Evolutionary conservation across 768 basidiomycete genomes (phyloP).

Genomic region (Clathrus columnatus): DNA sequence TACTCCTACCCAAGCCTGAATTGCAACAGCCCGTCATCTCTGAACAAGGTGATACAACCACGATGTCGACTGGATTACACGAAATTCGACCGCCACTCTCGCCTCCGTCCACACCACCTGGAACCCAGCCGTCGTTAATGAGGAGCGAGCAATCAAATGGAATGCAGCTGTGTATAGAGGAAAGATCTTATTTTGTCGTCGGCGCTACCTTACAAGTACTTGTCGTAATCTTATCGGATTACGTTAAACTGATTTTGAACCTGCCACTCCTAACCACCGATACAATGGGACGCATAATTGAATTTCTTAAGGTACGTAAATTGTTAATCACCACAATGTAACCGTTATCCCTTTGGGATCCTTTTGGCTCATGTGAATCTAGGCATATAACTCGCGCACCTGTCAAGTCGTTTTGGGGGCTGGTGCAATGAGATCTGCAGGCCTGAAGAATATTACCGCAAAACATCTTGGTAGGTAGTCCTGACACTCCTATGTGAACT

Average conservation of each 20-base stretch:
- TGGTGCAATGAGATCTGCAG: constrained; percentile 97
- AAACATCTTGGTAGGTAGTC: constrained; percentile 76
- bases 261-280: constrained; percentile 86
- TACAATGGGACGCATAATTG: constrained; percentile 88
- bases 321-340: constrained; percentile 15
- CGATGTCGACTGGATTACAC: background rate
- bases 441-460: constrained; percentile 95
- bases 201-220: constrained; percentile 74
- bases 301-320: constrained; percentile 63
- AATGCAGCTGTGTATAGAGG: constrained; percentile 73
- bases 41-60: constrained; percentile 12
- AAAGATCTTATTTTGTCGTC: constrained; percentile 77
- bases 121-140: constrained; percentile 11
- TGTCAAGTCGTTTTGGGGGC: constrained; percentile 98
- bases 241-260: constrained; percentile 82
- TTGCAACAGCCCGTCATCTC: background rate
- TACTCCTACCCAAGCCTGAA: constrained; percentile 31
- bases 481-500: background rate
- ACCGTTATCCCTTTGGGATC: background rate
- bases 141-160: constrained; percentile 22
- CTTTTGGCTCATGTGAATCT: background rate
- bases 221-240: constrained; percentile 62
- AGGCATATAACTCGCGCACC: constrained; percentile 92
- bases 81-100: constrained; percentile 16
- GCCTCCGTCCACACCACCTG: constrained; percentile 16